A percentile compares a stretch with the other conserved stretches of the same genome.
Conservation (phyloP, 441 rosid genomes). For the Eruca vesicaria region DNA sequence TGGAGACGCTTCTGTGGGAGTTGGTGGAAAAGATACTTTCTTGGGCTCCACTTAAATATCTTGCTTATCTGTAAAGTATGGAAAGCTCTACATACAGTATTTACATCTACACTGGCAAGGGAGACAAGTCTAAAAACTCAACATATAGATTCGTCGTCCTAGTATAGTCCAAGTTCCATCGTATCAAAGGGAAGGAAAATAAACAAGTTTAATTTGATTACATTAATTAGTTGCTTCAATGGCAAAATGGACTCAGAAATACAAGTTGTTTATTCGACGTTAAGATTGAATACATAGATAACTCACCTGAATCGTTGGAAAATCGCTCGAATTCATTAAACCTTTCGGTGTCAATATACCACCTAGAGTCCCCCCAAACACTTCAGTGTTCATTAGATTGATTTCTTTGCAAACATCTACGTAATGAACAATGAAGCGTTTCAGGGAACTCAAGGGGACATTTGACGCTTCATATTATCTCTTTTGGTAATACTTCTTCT, state of each 20-base stretch:
- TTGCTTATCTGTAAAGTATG: background rate
- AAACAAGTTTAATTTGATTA: background rate
- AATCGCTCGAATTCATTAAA: background rate
- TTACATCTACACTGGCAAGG: background rate
- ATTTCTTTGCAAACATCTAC: background rate
- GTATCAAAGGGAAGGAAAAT: background rate
- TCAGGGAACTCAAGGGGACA: slow-evolving; percentile 38
- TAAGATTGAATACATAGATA: background rate
- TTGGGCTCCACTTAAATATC: background rate
- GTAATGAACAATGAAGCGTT: slow-evolving; percentile 32
- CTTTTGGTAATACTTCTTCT: background rate
- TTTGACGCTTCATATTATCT: slow-evolving; percentile 19
- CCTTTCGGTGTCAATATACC: slow-evolving; percentile 28
- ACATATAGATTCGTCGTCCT: background rate
- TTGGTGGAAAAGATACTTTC: background rate
- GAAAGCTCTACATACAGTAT: background rate
- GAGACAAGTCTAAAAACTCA: background rate
- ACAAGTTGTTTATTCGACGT: background rate
- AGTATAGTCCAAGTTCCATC: background rate
- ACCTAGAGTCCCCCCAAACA: slow-evolving; percentile 51
- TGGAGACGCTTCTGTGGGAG: background rate
- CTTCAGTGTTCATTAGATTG: slow-evolving; percentile 38
- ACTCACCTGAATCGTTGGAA: background rate
- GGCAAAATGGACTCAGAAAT: background rate
- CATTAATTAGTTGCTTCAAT: background rate